These are phyloP conservation scores for Fraxinus paxiana DNA, from an alignment of 305 asterid genomes.

Conservation along the genomic window DNA sequence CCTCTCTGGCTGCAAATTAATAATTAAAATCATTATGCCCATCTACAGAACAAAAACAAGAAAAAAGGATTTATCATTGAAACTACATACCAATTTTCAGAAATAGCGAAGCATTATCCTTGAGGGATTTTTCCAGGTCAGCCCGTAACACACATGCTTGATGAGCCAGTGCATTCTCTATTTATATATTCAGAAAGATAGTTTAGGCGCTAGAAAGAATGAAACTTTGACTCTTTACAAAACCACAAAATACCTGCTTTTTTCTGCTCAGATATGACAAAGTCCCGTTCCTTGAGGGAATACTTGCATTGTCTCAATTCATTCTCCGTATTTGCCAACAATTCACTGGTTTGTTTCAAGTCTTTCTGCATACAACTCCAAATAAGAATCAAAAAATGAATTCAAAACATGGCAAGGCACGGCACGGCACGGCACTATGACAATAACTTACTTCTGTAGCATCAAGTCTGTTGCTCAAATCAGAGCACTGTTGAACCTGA, in stretches of 20 bases:
- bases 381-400: constrained; percentile 26
- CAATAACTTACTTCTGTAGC: constrained; percentile 44
- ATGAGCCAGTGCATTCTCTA: constrained; percentile 75
- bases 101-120: constrained; percentile 56
- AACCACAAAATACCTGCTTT: constrained; percentile 56
- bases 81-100: constrained; percentile 51
- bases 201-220: constrained; percentile 4
- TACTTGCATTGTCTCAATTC: constrained; percentile 48
- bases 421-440: background rate
- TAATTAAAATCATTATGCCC: constrained; percentile 6
- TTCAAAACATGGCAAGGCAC: background rate
- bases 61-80: background rate
- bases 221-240: background rate
- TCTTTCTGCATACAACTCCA: constrained; percentile 46
- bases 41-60: background rate
- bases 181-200: constrained; percentile 12
- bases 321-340: constrained; percentile 51
- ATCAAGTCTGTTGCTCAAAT: constrained; percentile 50
- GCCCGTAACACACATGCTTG: constrained; percentile 69
- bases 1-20: constrained; percentile 58
- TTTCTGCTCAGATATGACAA: constrained; percentile 62
- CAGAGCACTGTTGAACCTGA: constrained; percentile 47
- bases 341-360: constrained; percentile 48
- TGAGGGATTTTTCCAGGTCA: constrained; percentile 63
- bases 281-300: constrained; percentile 62